Base-by-base conservation (phyloP, 306 rosid genomes). In the Acmispon strigosus region DNA sequence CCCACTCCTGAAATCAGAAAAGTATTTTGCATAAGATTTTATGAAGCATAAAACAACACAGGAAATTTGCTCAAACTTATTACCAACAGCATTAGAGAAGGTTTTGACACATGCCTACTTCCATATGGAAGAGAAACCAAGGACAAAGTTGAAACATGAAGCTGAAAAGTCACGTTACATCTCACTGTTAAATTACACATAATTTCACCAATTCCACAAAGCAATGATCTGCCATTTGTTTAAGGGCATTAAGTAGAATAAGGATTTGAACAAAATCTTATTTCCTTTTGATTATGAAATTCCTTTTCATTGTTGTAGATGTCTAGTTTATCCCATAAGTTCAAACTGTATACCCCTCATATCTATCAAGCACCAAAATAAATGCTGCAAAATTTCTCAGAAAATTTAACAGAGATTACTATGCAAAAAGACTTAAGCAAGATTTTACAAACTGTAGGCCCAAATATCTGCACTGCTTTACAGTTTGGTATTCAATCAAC, bases 1-100 rank as follows among this genome's bases (percentile, higher is more conserved):
- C 98, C 98, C 63, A 78, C 87, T 62, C 98, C 98, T 92, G 78
- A 36, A 78, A 69, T 58, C 34, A 75, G 55, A 50, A 56, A 73
- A 45, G 13, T 13, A n/a, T 8, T 44, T 48, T 34, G 53, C 29
- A 37, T 48, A 32, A 50, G 70, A 75, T 32, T 58, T 41, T 59
- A 58, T 37, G 20, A 61, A 42, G 62, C 16, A 37, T 11, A 10
- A 64, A 65, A 63, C 53, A 39, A 14, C 16, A 36, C 56, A 18
- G 53, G 43, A 44, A 74, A 65, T 32, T 7, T 5, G 54, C 12
- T 56, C 20, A 55, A 19, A 70, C 62, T 34, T 44, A 19, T 59
- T 42, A 36, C 32, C 4, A 44, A 36, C 66, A 7, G 45, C 61
- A 53, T 13, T 11, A 7, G 1, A 50, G 62, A 61, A 58, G 69